Percentiles rank a stretch among this genome's conserved stretches.
Evolutionary conservation across 2,329 filamentous ascomycete genomes (phyloP).

Genomic region (Pseudogymnoascus sp.): DNA sequence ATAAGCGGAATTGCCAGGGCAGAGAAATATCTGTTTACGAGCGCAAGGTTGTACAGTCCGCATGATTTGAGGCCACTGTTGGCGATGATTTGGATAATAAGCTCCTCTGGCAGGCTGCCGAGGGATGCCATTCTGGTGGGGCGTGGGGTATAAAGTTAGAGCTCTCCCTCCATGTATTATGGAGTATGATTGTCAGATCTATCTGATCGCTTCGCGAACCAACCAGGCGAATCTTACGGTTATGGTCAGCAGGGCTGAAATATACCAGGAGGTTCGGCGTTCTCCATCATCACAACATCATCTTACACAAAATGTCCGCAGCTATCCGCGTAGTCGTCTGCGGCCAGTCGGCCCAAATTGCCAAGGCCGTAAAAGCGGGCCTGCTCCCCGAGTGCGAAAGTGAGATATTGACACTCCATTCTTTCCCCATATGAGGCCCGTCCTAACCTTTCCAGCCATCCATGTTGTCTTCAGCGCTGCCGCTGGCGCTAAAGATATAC

Average conservation of each 20-base stretch:
- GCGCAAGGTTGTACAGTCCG: background rate
- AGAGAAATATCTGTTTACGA: background rate
- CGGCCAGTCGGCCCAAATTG: conserved; percentile 8
- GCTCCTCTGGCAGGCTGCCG: background rate
- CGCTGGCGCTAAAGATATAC: conserved; percentile 10
- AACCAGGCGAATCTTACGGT: background rate
- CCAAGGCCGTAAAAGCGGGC: conserved; percentile 10
- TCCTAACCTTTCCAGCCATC: conserved; percentile 9
- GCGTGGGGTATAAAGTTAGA: background rate
- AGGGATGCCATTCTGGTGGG: background rate
- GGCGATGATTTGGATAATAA: background rate
- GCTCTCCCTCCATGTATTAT: background rate
- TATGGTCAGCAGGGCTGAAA: background rate
- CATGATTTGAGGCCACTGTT: background rate
- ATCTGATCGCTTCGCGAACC: background rate
- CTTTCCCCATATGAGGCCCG: background rate
- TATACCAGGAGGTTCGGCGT: background rate
- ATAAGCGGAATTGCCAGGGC: background rate
- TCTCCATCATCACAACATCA: background rate
- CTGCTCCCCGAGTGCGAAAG: conserved; percentile 14
- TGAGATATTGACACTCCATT: background rate
- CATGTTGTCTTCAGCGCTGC: conserved; percentile 12
- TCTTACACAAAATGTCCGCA: background rate
- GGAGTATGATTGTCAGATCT: background rate
- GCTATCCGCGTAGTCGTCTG: background rate